Conservation (phyloP, 192 early-diverging fungal species). For the Pilaira anomala region DNA sequence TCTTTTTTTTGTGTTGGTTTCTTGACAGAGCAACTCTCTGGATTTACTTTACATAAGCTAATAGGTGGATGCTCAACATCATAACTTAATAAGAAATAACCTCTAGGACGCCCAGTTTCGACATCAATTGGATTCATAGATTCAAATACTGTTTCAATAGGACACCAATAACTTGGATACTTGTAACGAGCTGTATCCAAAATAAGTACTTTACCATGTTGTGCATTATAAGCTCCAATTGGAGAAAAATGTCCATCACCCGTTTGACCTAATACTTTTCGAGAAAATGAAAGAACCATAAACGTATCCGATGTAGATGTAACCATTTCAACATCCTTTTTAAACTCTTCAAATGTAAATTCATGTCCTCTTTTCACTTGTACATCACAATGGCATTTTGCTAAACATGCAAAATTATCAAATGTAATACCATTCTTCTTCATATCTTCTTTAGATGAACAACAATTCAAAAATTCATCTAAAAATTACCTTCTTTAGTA, state of each 20-base stretch:
- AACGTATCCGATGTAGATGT: conserved; percentile 68
- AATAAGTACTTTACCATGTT: conserved; percentile 71
- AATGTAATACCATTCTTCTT: conserved; percentile 85
- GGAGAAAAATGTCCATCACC: conserved; percentile 96
- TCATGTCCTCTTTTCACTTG: conserved; percentile 67
- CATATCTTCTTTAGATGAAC: conserved; percentile 66
- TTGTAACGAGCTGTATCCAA: conserved; percentile 89
- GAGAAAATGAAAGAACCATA: conserved; percentile 87
- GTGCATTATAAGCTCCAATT: conserved; percentile 78
- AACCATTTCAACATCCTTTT: conserved; percentile 67
- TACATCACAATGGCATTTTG: conserved; percentile 83
- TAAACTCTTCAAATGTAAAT: conserved; percentile 72
- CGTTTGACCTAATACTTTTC: conserved; percentile 75
- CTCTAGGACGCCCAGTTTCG: conserved; percentile 77
- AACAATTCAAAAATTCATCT: conserved; percentile 74
- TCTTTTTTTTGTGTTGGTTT: too few species aligned
- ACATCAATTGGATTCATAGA: conserved; percentile 78
- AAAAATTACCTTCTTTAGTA: conserved; percentile 16
- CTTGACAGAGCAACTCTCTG: neutral
- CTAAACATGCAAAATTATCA: conserved; percentile 85
- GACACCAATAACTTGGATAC: conserved; percentile 86
- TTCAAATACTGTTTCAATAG: conserved; percentile 70
- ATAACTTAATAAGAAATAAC: conserved; percentile 78
- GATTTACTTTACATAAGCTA: conserved; percentile 39
- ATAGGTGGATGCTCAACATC: conserved; percentile 29